phyloP scores from a whole-genome alignment of 495 filamentous ascomycete genomes.

The Penicilliopsis zonata region DNA sequence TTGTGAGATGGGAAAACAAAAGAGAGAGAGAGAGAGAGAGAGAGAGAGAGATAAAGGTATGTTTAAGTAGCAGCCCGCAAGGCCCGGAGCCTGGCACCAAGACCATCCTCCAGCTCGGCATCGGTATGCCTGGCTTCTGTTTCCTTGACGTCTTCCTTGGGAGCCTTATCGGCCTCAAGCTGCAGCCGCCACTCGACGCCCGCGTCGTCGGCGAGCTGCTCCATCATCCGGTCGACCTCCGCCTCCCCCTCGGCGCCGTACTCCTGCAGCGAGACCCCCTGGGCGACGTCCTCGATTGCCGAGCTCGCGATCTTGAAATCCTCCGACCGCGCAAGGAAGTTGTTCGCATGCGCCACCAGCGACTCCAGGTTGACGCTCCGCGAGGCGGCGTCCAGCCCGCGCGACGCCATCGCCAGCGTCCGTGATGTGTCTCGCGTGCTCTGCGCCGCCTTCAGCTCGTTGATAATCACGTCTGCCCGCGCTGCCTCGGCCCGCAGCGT shows the following conservation, averaged over 20 bases:
- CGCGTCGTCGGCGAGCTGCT: conserved; percentile 36
- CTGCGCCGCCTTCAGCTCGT: conserved; percentile 36
- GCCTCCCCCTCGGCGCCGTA: conserved; percentile 34
- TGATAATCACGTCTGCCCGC: conserved; percentile 37
- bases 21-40: no score
- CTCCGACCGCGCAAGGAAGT: conserved; percentile 32
- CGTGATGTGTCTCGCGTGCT: conserved; percentile 35
- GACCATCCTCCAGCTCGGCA: conserved; percentile 30
- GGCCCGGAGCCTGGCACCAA: conserved; percentile 29
- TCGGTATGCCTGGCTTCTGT: conserved; percentile 10
- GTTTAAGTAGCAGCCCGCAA: conserved; percentile 26
- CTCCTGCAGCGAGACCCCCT: conserved; percentile 34
- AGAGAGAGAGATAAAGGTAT: no score
- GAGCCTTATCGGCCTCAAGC: conserved; percentile 25
- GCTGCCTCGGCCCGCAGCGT: conserved; percentile 33
- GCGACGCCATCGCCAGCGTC: conserved; percentile 29
- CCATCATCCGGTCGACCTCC: conserved; percentile 36
- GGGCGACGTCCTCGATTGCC: conserved; percentile 35
- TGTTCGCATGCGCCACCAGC: conserved; percentile 33
- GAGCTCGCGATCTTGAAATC: conserved; percentile 36
- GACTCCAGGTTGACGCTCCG: conserved; percentile 34
- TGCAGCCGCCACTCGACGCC: conserved; percentile 32
- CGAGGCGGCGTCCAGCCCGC: conserved; percentile 31
- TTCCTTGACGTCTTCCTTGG: conserved; percentile 29
- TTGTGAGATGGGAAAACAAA: no score